Conservation (phyloP, 305 asterid species). For the Fraxinus dipetala region DNA sequence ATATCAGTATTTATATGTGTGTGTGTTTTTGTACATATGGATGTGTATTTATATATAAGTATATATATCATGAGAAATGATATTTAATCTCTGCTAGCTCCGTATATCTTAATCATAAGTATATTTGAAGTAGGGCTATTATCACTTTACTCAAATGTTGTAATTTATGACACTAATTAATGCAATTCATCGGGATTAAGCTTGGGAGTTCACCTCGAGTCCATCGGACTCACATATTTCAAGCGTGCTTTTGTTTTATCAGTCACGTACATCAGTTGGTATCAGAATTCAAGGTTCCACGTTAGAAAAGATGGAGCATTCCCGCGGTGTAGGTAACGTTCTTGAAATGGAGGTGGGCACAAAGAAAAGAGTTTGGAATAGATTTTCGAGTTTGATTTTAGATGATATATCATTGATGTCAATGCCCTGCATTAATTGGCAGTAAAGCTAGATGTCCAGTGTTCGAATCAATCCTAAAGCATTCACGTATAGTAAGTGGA, state of each 20-base stretch:
- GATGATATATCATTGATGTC: not conserved
- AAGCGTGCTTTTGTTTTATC: not conserved
- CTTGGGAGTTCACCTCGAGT: not conserved
- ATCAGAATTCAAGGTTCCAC: not conserved
- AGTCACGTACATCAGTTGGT: not conserved
- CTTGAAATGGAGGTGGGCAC: not conserved
- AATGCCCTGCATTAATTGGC: not conserved
- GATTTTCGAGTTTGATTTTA: not conserved
- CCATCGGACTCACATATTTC: not conserved
- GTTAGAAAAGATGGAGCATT: not conserved
- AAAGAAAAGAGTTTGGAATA: not conserved
- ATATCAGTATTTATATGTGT: not conserved
- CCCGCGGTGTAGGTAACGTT: not conserved
- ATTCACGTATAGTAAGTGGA: not conserved
- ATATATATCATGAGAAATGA: not conserved
- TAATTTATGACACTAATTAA: not conserved
- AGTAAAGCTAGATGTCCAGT: not conserved
- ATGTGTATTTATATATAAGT: not conserved
- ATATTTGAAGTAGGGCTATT: not conserved
- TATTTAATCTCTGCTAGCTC: not conserved
- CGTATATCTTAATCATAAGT: not conserved
- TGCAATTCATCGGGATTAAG: not conserved
- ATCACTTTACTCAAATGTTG: not conserved
- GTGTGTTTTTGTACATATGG: not conserved
- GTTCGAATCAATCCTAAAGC: not conserved